A percentile compares a stretch with the other conserved stretches of the same genome.
Evolutionary conservation across 371 early-diverging fungal species (phyloP).

Genomic region (Nosema bombycis): DNA sequence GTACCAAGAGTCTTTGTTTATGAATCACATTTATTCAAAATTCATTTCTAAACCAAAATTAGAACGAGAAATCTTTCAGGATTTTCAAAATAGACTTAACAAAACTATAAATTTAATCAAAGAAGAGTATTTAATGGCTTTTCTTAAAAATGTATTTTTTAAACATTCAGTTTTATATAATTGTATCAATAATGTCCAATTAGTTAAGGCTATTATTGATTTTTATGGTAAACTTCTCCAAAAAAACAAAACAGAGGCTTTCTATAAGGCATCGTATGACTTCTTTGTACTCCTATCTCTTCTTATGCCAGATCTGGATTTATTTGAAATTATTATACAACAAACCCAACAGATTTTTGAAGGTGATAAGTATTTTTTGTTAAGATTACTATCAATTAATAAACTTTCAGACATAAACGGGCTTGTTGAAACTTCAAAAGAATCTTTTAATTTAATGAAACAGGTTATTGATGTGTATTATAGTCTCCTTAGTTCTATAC

Average conservation of each 20-base stretch:
- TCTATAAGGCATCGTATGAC: neutral
- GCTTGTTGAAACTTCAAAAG: neutral
- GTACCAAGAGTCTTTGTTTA: conserved; percentile 12
- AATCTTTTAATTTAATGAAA: neutral
- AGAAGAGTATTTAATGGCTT: neutral
- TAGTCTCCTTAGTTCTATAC: neutral
- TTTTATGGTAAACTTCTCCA: conserved; percentile 8
- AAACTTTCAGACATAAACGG: neutral
- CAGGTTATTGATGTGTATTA: neutral
- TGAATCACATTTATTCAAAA: conserved; percentile 15
- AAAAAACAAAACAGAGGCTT: neutral
- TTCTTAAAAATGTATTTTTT: conserved; percentile 23
- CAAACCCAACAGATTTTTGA: neutral
- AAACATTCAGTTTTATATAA: conserved; percentile 7
- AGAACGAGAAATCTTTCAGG: conserved; percentile 1
- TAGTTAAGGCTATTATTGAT: conserved; percentile 16
- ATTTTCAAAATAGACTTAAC: conserved; percentile 8
- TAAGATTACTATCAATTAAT: neutral
- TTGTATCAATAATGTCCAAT: neutral
- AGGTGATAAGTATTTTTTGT: neutral
- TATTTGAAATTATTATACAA: neutral
- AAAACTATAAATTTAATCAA: neutral
- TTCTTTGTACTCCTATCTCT: neutral
- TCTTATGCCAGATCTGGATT: neutral
- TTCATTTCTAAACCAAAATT: neutral